A percentile compares a stretch with the other conserved stretches of the same genome.
Evolutionary conservation across 1,284 basidiomycete genomes (phyloP).

Genomic region (Amylostereum chailletii): DNA sequence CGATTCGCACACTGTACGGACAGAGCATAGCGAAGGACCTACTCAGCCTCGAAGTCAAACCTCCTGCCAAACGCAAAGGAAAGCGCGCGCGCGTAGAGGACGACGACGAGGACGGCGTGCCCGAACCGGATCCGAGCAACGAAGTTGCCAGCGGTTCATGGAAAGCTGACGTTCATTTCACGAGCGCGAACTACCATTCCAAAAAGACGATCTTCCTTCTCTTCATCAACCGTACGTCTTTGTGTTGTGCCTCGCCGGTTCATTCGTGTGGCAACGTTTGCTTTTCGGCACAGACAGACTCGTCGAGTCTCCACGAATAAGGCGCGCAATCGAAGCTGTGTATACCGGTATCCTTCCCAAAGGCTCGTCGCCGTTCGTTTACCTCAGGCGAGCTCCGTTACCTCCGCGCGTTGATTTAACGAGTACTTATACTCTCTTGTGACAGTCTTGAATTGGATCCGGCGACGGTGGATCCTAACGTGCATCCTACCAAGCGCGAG

Average conservation of each 20-base stretch:
- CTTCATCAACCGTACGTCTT: slow-evolving; percentile 91
- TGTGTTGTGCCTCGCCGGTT: background rate
- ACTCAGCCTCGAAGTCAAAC: slow-evolving; percentile 43
- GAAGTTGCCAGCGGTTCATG: slow-evolving; percentile 32
- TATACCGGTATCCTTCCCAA: slow-evolving; percentile 89
- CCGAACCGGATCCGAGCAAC: slow-evolving; percentile 28
- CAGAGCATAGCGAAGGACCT: slow-evolving; percentile 78
- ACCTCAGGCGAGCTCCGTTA: slow-evolving; percentile 61
- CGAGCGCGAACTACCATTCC: slow-evolving; percentile 83
- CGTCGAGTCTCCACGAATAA: slow-evolving; percentile 86
- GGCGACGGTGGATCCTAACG: slow-evolving; percentile 90
- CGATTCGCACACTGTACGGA: slow-evolving; percentile 81
- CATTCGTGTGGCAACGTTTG: background rate
- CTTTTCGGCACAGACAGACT: slow-evolving; percentile 65
- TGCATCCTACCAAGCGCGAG: slow-evolving; percentile 96
- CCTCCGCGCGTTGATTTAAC: background rate
- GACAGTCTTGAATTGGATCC: slow-evolving; percentile 77
- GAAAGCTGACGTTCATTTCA: slow-evolving; percentile 72
- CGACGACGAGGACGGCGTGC: slow-evolving; percentile 17
- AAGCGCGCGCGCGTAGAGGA: slow-evolving; percentile 17
- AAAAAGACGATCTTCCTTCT: slow-evolving; percentile 83
- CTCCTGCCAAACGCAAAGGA: slow-evolving; percentile 14
- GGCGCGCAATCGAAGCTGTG: slow-evolving; percentile 80
- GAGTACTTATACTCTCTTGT: background rate
- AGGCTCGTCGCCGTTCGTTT: slow-evolving; percentile 86